phyloP scores from a whole-genome alignment of 805 yeast genomes.

The Nakazawaea ambrosiae region DNA sequence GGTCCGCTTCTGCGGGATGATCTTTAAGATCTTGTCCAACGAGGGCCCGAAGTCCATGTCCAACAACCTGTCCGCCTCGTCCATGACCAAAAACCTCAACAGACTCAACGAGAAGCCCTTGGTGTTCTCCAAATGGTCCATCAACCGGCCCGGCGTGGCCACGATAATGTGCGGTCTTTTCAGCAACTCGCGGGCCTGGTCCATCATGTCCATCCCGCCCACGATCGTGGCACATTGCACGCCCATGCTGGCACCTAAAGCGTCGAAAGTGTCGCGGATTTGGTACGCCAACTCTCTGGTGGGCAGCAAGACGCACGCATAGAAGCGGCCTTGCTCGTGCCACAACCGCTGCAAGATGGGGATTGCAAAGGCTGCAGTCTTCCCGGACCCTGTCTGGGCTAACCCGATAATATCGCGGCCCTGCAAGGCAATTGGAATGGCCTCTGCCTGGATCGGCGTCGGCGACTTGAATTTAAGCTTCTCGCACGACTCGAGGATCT shows the following conservation, averaged over 20 bases:
- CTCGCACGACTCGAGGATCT: slow-evolving; percentile 72
- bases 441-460: slow-evolving; percentile 88
- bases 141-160: slow-evolving; percentile 85
- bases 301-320: slow-evolving; percentile 82
- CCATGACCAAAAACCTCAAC: slow-evolving; percentile 82
- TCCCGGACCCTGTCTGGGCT: slow-evolving; percentile 98
- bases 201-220: slow-evolving; percentile 99
- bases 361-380: slow-evolving; percentile 96
- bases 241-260: slow-evolving; percentile 88
- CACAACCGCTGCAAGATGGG: slow-evolving; percentile 89
- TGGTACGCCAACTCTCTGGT: slow-evolving; percentile 83
- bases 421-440: slow-evolving; percentile 84
- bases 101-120: slow-evolving; percentile 80
- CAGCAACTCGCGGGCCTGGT: slow-evolving; percentile 90
- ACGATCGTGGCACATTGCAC: slow-evolving; percentile 83
- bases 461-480: slow-evolving; percentile 72
- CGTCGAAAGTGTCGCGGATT: slow-evolving; percentile 92
- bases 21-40: slow-evolving; percentile 73
- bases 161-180: slow-evolving; percentile 91
- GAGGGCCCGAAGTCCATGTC: slow-evolving; percentile 98
- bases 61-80: slow-evolving; percentile 92
- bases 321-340: slow-evolving; percentile 83
- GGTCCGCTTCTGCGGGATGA: slow-evolving; percentile 79
- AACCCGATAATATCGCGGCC: slow-evolving; percentile 93
- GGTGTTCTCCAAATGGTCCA: slow-evolving; percentile 91